A percentile compares a stretch with the other conserved stretches of the same genome.
Evolutionary conservation across 345 rosid genomes (phyloP).

Genomic region (Arabis hirsuta): DNA sequence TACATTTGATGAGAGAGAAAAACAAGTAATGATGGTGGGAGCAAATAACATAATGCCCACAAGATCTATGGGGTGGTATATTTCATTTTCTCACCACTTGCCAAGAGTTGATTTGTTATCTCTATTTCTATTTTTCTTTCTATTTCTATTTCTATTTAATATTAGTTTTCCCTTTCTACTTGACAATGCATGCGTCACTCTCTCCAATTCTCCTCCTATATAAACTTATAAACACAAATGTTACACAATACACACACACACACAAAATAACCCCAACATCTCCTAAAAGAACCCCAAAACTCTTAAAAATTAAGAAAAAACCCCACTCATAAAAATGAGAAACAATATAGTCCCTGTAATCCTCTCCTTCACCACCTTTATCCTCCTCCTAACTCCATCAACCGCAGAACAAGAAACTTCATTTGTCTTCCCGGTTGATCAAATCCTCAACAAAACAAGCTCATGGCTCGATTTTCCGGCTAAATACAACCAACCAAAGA

Average conservation of each 20-base stretch:
- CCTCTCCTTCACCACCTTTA: constrained; percentile 21
- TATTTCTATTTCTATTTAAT: constrained; percentile 14
- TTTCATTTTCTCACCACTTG: constrained; percentile 22
- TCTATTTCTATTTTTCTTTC: not conserved
- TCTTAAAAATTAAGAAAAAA: not conserved
- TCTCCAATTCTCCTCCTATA: constrained; percentile 22
- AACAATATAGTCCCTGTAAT: constrained; percentile 31
- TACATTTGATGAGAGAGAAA: not conserved
- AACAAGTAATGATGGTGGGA: constrained; percentile 15
- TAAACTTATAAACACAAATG: constrained; percentile 12
- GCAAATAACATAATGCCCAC: constrained; percentile 23
- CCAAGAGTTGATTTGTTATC: constrained; percentile 20
- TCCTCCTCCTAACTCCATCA: constrained; percentile 30
- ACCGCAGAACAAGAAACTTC: constrained; percentile 26
- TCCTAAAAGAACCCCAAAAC: not conserved
- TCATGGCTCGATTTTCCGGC: constrained; percentile 38
- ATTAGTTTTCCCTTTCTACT: not conserved
- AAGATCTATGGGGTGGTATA: constrained; percentile 5
- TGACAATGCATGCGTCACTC: constrained; percentile 10
- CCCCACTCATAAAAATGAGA: constrained; percentile 24
- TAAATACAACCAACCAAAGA: constrained; percentile 35
- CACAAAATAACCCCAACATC: constrained; percentile 19
- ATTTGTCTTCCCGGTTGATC: not conserved
- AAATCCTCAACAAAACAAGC: constrained; percentile 38
- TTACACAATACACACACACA: not conserved